Conservation (phyloP, 345 rosid genomes). For the Hibiscus tridactylites region DNA sequence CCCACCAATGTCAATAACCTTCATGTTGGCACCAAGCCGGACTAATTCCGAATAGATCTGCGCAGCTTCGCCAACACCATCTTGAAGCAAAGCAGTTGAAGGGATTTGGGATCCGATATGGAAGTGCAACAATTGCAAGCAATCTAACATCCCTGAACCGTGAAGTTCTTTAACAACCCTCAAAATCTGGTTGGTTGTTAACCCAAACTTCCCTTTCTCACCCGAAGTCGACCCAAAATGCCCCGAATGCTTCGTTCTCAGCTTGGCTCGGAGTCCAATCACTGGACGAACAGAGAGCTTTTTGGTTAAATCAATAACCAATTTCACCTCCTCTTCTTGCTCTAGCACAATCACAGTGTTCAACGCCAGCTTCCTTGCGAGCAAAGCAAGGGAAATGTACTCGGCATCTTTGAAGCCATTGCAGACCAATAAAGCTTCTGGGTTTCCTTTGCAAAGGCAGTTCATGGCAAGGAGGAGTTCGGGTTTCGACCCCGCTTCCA, state of each 20-base stretch:
- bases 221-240: slow-evolving; percentile 96
- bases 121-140: slow-evolving; percentile 77
- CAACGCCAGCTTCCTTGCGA: slow-evolving; percentile 61
- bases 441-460: slow-evolving; percentile 66
- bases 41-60: slow-evolving; percentile 87
- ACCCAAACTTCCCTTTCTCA: slow-evolving; percentile 87
- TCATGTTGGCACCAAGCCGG: slow-evolving; percentile 85
- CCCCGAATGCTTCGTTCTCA: slow-evolving; percentile 83
- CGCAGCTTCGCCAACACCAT: slow-evolving; percentile 72
- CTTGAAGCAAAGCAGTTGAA: slow-evolving; percentile 53
- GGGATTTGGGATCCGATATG: slow-evolving; percentile 96
- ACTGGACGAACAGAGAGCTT: slow-evolving; percentile 41
- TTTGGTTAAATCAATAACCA: slow-evolving; percentile 55
- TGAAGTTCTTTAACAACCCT: slow-evolving; percentile 64
- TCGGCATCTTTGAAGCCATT: slow-evolving; percentile 88
- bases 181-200: slow-evolving; percentile 66
- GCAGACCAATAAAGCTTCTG: slow-evolving; percentile 66
- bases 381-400: slow-evolving; percentile 63
- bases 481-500: slow-evolving; percentile 97
- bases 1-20: slow-evolving; percentile 71
- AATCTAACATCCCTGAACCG: slow-evolving; percentile 64
- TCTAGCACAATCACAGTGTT: slow-evolving; percentile 85
- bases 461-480: slow-evolving; percentile 90
- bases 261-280: slow-evolving; percentile 73
- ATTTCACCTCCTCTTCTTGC: slow-evolving; percentile 83